Percentiles rank a stretch among this genome's conserved stretches.
Evolutionary conservation across 129 eudicot genomes (phyloP).

Genomic region (Mikania micrantha): DNA sequence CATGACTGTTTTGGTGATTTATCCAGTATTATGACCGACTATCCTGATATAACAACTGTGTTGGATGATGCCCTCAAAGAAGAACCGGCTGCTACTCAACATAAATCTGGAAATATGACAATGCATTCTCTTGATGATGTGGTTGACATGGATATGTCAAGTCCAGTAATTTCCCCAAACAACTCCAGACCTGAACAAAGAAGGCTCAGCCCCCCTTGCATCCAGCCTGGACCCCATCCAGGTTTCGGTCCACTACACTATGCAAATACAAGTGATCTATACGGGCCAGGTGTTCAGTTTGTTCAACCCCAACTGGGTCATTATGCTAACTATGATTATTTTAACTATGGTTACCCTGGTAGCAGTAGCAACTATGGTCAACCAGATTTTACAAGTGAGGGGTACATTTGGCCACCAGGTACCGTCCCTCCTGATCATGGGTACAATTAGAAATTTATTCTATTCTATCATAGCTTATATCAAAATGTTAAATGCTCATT

Average conservation of each 20-base stretch:
- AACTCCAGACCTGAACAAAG: neutral
- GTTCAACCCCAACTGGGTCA: neutral
- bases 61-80: constrained; percentile 47
- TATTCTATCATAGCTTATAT: neutral
- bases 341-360: neutral
- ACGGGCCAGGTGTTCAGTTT: neutral
- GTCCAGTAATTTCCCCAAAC: constrained; percentile 17
- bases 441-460: constrained; percentile 8
- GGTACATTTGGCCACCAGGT: constrained; percentile 27
- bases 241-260: constrained; percentile 1
- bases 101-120: constrained; percentile 1
- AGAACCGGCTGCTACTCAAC: constrained; percentile 17
- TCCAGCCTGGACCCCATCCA: constrained; percentile 9
- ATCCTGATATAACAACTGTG: constrained; percentile 25
- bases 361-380: constrained; percentile 5
- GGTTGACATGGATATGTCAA: constrained; percentile 17
- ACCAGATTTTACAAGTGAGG: constrained; percentile 11
- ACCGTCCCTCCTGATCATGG: constrained; percentile 8
- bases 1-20: constrained; percentile 46
- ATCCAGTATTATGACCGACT: constrained; percentile 18
- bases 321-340: constrained; percentile 3
- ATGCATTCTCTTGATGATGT: constrained; percentile 4
- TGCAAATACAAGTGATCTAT: neutral
- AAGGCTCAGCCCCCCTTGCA: neutral
- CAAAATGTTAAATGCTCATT: neutral